Evolutionary conservation across 345 rosid species (phyloP), one percentile per base, ranked within the genome.

Genomic region (Dovyalis caffra): DNA sequence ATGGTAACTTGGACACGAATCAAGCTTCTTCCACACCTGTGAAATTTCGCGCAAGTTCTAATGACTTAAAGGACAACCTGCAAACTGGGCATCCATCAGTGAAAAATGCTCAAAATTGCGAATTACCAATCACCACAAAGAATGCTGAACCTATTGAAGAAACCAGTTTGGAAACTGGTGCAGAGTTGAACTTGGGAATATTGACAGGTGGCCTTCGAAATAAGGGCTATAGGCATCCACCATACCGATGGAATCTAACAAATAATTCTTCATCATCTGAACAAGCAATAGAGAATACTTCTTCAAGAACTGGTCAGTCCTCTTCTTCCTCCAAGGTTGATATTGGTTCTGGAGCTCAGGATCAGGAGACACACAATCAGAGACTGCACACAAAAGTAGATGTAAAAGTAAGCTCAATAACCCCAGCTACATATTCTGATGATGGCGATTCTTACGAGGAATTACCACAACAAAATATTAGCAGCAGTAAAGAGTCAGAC

Each of bases 181-280:
- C 60, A 56, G 85, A 78, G 80, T 85, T 83, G 70, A 83, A 74
- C 45, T 76, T 79, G 69, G 92, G 82, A 76, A 78, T 40, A 66
- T 74, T 92, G 79, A 83, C 87, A 0, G 90, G 91, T 53, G 95
- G 86, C 68, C 73, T 82, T 60, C 69, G 83, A 53, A 90, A 89
- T 72, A 92, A 77, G 80, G 85, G 85, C 29, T 75, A 66, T 64
- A 83, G 68, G 77, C 87, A 5, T 80, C 93, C 87, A 21, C 85
- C 88, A 12, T 88, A 82, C 79, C 82, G 21, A 32, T 76, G 66
- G 78, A 83, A 84, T 68, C 74, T 79, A 0, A 67, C 81, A 66
- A 72, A 68, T 63, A 79, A 78, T 51, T 63, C 78, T 29, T 61
- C 81, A 40, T 68, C 40, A 35, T 74, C 87, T 21, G 79, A 73